Conservation (phyloP, 1,284 basidiomycete genomes). For the Coniferiporia sulphurascens region DNA sequence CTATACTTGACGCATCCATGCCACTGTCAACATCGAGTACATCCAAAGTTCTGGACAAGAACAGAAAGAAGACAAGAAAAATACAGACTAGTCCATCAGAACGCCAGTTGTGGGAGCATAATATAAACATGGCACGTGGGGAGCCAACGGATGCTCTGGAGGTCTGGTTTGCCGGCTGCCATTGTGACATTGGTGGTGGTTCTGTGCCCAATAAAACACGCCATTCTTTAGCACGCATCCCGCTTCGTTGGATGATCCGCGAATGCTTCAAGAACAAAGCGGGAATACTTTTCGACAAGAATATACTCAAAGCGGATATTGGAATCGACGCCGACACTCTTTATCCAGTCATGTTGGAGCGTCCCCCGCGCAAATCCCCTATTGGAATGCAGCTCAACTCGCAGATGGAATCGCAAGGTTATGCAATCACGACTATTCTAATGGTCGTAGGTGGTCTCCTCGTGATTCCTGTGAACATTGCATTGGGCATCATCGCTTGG, state of each 20-base stretch:
- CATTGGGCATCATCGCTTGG: neutral
- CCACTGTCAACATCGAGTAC: neutral
- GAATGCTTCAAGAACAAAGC: slow-evolving; percentile 46
- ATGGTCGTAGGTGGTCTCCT: slow-evolving; percentile 6
- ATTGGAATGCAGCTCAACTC: slow-evolving; percentile 22
- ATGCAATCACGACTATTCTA: slow-evolving; percentile 18
- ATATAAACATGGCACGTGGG: neutral
- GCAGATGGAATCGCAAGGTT: slow-evolving; percentile 22
- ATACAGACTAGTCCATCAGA: slow-evolving; percentile 27
- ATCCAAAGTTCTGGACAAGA: neutral
- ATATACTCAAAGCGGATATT: slow-evolving; percentile 37
- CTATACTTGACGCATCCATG: neutral
- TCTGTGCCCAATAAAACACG: slow-evolving; percentile 38
- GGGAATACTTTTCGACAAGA: slow-evolving; percentile 49
- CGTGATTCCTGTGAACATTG: slow-evolving; percentile 11
- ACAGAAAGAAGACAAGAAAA: slow-evolving; percentile 22
- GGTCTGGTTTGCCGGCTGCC: slow-evolving; percentile 49
- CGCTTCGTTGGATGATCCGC: slow-evolving; percentile 53
- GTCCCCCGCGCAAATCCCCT: slow-evolving; percentile 28
- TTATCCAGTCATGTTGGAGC: slow-evolving; percentile 34
- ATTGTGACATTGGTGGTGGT: slow-evolving; percentile 46
- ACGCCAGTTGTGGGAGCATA: slow-evolving; percentile 19
- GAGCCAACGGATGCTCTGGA: slow-evolving; percentile 40
- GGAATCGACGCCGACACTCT: slow-evolving; percentile 44
- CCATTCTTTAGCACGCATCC: slow-evolving; percentile 43